Percentiles rank a stretch among this genome's conserved stretches.
Conservation (phyloP, 768 basidiomycete genomes). For the Holtermannia corniformis region DNA sequence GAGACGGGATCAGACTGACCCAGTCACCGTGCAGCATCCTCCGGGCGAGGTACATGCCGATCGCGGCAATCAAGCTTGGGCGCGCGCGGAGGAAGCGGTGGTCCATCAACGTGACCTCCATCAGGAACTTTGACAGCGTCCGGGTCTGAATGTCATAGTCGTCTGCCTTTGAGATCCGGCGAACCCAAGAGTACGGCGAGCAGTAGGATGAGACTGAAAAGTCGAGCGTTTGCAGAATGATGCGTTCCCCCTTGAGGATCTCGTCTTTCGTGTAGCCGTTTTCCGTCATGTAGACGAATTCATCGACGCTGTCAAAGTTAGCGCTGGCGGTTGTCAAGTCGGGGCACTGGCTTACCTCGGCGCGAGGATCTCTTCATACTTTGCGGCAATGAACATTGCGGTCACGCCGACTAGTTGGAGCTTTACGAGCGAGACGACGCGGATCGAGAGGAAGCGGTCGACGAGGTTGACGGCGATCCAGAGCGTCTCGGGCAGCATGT, state of each 20-base stretch:
- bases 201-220: constrained; percentile 96
- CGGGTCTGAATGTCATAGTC: constrained; percentile 97
- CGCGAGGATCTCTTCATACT: constrained; percentile 98
- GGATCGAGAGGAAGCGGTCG: constrained; percentile 80
- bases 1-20: constrained; percentile 54
- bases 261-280: constrained; percentile 88
- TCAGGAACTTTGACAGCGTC: constrained; percentile 93
- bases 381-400: constrained; percentile 97
- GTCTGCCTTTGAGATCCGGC: constrained; percentile 96
- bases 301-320: constrained; percentile 54
- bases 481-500: constrained; percentile 96
- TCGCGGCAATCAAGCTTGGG: constrained; percentile 85
- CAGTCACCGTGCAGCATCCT: constrained; percentile 90
- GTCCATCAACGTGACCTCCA: constrained; percentile 89
- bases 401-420: constrained; percentile 95
- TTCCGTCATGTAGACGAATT: constrained; percentile 97
- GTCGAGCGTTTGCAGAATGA: constrained; percentile 83
- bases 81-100: constrained; percentile 85
- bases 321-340: neutral
- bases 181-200: constrained; percentile 98
- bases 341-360: constrained; percentile 50
- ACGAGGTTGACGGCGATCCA: constrained; percentile 99
- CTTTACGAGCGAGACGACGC: constrained; percentile 78
- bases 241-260: constrained; percentile 94
- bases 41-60: constrained; percentile 94